Conservation (phyloP, 345 rosid species). For the Geranium rotundifolium region DNA sequence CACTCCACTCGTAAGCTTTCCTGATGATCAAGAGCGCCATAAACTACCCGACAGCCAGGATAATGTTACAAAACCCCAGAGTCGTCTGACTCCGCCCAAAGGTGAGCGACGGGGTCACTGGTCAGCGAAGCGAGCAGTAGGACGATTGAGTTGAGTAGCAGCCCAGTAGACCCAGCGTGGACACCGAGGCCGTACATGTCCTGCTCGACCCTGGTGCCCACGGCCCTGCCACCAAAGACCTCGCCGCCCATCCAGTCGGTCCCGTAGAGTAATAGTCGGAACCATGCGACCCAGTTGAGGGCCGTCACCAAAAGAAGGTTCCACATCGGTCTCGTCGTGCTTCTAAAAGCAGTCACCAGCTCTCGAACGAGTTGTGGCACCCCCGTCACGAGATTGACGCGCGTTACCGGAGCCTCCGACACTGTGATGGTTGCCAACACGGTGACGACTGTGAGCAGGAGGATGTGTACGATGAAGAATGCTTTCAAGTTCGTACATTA, state of each 20-base stretch:
- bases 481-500: slow-evolving; percentile 83
- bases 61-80: slow-evolving; percentile 68
- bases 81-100: slow-evolving; percentile 21
- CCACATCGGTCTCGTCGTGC: slow-evolving; percentile 40
- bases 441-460: slow-evolving; percentile 34
- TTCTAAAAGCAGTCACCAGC: slow-evolving; percentile 33
- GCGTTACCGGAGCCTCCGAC: slow-evolving; percentile 30
- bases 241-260: slow-evolving; percentile 51
- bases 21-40: slow-evolving; percentile 45
- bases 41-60: slow-evolving; percentile 46
- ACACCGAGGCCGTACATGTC: slow-evolving; percentile 27
- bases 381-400: too few species aligned
- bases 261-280: slow-evolving; percentile 35
- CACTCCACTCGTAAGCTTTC: slow-evolving; percentile 34
- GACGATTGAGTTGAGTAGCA: slow-evolving; percentile 35
- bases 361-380: slow-evolving; percentile 31
- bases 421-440: slow-evolving; percentile 35
- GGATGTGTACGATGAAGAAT: slow-evolving; percentile 58
- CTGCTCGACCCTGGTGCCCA: slow-evolving; percentile 1
- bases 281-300: slow-evolving; percentile 43
- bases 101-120: slow-evolving; percentile 14
- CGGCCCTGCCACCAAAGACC: slow-evolving; percentile 30
- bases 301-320: slow-evolving; percentile 31
- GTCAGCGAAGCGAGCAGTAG: slow-evolving; percentile 24
- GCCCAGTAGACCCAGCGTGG: slow-evolving; percentile 30